Base-by-base conservation (phyloP, 2,329 filamentous ascomycete genomes). In the Sporothrix humicola region DNA sequence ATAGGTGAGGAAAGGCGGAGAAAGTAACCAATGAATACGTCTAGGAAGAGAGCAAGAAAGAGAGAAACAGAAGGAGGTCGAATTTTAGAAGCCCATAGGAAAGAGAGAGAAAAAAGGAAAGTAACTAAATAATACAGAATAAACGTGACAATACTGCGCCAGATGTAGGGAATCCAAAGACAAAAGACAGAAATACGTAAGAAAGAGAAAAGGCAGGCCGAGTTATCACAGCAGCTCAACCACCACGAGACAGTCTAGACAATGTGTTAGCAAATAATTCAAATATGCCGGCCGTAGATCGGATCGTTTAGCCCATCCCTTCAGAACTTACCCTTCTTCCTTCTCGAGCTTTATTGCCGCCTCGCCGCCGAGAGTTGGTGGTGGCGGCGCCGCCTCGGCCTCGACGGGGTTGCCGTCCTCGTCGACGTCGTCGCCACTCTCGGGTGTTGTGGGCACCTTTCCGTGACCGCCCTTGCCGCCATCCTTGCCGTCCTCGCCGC, bases 401-500 rank as follows among this genome's bases (percentile, higher is more conserved):
- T 68, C 65, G 6, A 68, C 48, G 37, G 69, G 17, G 59, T 73
- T 42, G 75, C 73, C 72, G 20, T 59, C 56, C 42, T 59, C 66
- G 71, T 72, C 73, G n/a, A 61, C 71, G 58, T 71, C 66, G 46
- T 77, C 80, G 66, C 76, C 77, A 54, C 77, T 78, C 61, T 79
- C 79, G 26, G 76, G 79, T 48, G 77, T 78, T 72, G 78, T 78
- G 37, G 66, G 76, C 23, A 63, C 74, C 73, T 77, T 80, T 69
- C 75, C 76, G 1, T 77, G 10, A 31, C 72, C 42, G 23, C 20
- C 69, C 69, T 73, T 71, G 56, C n/a, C 69, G 73, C 79, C 78
- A 76, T 85, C 83, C 77, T 85, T 84, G 20, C 85, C 85, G 74
- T 90, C 89, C n/a, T 91, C 90, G 15, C 89, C 90, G 78, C 90